Evolutionary conservation across 2,329 filamentous ascomycete species (phyloP).

Genomic region (Aphanocladium album): DNA sequence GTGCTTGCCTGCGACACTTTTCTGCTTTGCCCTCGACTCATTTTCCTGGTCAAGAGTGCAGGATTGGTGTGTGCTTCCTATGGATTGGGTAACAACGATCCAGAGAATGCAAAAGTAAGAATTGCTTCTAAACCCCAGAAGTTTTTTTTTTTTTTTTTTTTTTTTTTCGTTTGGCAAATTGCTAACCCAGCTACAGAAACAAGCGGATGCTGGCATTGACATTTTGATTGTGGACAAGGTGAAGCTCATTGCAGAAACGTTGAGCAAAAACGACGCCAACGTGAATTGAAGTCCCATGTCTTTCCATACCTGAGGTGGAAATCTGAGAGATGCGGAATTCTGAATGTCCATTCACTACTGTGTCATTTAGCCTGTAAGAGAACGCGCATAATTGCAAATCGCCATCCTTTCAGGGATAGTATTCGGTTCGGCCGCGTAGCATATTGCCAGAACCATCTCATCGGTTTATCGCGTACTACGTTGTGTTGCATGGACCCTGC

Average conservation of each 20-base stretch:
- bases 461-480: no score
- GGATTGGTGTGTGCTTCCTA: conserved; percentile 31
- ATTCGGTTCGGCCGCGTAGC: no score
- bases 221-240: conserved; percentile 16
- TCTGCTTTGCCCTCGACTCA: conserved; percentile 30
- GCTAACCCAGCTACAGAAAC: not conserved
- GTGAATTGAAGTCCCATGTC: no score
- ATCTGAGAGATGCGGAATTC: no score
- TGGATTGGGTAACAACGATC: conserved; percentile 27
- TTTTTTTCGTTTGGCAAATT: not conserved
- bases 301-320: no score
- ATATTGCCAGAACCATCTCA: no score
- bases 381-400: no score
- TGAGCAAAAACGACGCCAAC: not conserved
- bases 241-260: conserved; percentile 11
- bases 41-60: conserved; percentile 27
- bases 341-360: no score
- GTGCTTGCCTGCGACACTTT: conserved; percentile 32
- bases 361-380: no score
- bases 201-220: conserved; percentile 16
- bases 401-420: no score
- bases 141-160: not conserved
- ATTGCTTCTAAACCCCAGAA: not conserved
- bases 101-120: conserved; percentile 14
- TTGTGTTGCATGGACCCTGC: not conserved